Evolutionary conservation across 2,329 filamentous ascomycete species (phyloP).

Genomic region (Ascochyta koolunga): DNA sequence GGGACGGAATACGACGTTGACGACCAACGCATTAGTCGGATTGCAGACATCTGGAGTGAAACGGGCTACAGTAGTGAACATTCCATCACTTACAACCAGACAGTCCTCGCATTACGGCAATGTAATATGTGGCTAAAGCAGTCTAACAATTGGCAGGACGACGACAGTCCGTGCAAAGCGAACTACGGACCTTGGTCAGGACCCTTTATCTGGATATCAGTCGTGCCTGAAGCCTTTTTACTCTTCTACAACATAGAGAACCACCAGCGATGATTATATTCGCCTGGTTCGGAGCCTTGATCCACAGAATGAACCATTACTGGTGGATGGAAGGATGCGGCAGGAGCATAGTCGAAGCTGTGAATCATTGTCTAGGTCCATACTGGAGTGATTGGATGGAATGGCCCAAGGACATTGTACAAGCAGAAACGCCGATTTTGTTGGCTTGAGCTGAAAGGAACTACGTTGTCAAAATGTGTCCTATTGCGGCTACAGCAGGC

Average conservation of each 20-base stretch:
- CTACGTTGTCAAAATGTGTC: no score
- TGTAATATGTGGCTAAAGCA: conserved; percentile 20
- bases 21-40: conserved; percentile 14
- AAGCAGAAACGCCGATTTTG: neutral
- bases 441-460: neutral
- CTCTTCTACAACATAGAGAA: conserved; percentile 24
- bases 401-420: conserved; percentile 17
- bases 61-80: conserved; percentile 3
- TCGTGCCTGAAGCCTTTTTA: conserved; percentile 20
- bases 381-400: conserved; percentile 23
- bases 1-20: conserved; percentile 1
- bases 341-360: conserved; percentile 21
- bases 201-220: conserved; percentile 28
- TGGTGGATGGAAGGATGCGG: conserved; percentile 35
- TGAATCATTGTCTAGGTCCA: conserved; percentile 22
- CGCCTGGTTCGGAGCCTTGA: conserved; percentile 23
- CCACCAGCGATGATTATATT: conserved; percentile 26
- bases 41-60: conserved; percentile 19
- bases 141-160: conserved; percentile 2
- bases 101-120: conserved; percentile 16
- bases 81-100: conserved; percentile 15
- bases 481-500: no score
- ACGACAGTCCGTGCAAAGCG: conserved; percentile 6
- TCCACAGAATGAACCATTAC: conserved; percentile 15
- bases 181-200: conserved; percentile 22